phyloP scores from a whole-genome alignment of 1,284 basidiomycete genomes.

The Ceraceosorus guamensis region DNA sequence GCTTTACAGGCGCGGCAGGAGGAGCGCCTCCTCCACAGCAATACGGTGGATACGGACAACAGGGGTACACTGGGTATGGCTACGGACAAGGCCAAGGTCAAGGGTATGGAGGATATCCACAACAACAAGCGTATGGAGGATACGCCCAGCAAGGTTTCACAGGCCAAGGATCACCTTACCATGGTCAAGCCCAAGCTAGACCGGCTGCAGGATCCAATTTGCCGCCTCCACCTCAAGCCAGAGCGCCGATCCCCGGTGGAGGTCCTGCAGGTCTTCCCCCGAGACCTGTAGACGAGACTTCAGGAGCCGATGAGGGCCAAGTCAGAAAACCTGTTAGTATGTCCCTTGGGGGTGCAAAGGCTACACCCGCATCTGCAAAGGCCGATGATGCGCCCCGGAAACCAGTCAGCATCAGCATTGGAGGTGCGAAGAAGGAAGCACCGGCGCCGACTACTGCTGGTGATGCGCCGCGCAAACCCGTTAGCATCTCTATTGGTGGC shows the following conservation, averaged over 20 bases:
- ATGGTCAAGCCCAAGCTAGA: constrained; percentile 2
- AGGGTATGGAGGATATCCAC: constrained; percentile 2
- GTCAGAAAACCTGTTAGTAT: constrained; percentile 18
- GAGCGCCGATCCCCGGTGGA: neutral
- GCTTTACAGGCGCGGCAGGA: constrained; percentile 2
- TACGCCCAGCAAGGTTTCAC: constrained; percentile 23
- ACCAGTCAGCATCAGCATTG: constrained; percentile 17
- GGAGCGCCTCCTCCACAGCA: constrained; percentile 11
- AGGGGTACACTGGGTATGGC: constrained; percentile 18
- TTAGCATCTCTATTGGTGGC: constrained; percentile 45
- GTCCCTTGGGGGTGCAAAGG: constrained; percentile 9
- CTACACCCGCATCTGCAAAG: neutral
- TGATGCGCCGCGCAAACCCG: constrained; percentile 32
- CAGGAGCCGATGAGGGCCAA: constrained; percentile 1
- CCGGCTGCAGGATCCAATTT: constrained; percentile 5
- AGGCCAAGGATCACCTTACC: constrained; percentile 14
- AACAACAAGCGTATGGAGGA: constrained; percentile 10
- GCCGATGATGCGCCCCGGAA: constrained; percentile 8
- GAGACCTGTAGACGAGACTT: constrained; percentile 1
- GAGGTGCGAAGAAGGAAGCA: constrained; percentile 19
- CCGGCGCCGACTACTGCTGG: constrained; percentile 12
- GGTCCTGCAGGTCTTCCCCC: too few relatives aligned
- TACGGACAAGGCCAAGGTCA: constrained; percentile 11
- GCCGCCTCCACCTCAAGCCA: constrained; percentile 1
- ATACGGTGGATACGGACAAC: constrained; percentile 12